Conservation (phyloP, 257 asterid genomes). For the Scutellaria minor region DNA sequence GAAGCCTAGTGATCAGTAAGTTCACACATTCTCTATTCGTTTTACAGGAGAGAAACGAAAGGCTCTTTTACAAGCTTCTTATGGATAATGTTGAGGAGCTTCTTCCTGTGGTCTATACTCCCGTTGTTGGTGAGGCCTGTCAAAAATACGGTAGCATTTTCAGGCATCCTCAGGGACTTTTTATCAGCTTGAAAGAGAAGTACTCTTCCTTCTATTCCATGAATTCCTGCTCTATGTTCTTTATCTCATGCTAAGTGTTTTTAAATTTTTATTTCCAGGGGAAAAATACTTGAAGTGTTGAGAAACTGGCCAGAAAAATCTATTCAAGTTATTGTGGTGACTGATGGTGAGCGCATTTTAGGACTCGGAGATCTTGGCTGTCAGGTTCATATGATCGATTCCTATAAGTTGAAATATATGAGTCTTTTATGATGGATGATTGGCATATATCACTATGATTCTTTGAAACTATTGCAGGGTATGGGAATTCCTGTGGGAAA, state of each 20-base stretch:
- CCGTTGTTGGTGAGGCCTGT: constrained; percentile 96
- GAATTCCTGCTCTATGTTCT: constrained; percentile 12
- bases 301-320: constrained; percentile 92
- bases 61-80: constrained; percentile 91
- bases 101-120: constrained; percentile 90
- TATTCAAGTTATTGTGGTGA: constrained; percentile 92
- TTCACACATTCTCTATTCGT: background rate
- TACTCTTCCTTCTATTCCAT: constrained; percentile 31
- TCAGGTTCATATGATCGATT: constrained; percentile 58
- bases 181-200: constrained; percentile 89
- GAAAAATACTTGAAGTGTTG: constrained; percentile 83
- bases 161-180: constrained; percentile 95
- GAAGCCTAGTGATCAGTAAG: background rate
- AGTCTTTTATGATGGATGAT: constrained; percentile 14
- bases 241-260: background rate
- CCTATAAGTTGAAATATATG: background rate
- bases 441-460: constrained; percentile 4
- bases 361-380: constrained; percentile 99
- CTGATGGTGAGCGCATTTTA: constrained; percentile 95
- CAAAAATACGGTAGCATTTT: constrained; percentile 93
- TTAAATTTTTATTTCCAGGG: constrained; percentile 49
- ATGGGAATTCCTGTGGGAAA: constrained; percentile 99
- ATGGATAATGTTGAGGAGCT: constrained; percentile 91
- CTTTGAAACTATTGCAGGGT: constrained; percentile 58
- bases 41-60: constrained; percentile 81